These are phyloP conservation scores for Xerocomus spinulosus DNA, from an alignment of 768 basidiomycete genomes.

Conservation along the genomic window DNA sequence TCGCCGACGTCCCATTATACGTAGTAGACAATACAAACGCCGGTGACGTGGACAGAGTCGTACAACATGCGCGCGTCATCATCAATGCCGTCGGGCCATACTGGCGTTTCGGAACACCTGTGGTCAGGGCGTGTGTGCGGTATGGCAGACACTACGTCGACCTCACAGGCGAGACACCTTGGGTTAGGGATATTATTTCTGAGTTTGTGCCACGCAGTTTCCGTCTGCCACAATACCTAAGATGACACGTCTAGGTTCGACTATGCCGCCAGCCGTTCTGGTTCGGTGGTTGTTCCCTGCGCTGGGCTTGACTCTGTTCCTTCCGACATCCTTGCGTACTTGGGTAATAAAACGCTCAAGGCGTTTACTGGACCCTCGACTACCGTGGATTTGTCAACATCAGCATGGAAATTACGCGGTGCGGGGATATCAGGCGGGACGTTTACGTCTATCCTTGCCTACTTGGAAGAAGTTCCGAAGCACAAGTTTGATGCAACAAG, in stretches of 20 bases:
- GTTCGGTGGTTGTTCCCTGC: constrained; percentile 72
- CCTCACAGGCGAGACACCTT: constrained; percentile 68
- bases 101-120: constrained; percentile 64
- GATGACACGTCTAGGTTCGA: constrained; percentile 50
- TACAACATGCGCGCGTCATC: constrained; percentile 59
- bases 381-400: constrained; percentile 51
- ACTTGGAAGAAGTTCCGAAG: constrained; percentile 31
- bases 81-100: constrained; percentile 78
- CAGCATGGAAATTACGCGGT: constrained; percentile 39
- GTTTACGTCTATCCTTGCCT: constrained; percentile 33
- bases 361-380: constrained; percentile 32
- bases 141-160: constrained; percentile 84
- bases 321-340: constrained; percentile 63
- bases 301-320: constrained; percentile 79
- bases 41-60: constrained; percentile 50
- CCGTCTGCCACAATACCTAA: constrained; percentile 3
- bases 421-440: constrained; percentile 34
- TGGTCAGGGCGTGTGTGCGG: constrained; percentile 74
- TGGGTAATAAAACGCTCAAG: constrained; percentile 69
- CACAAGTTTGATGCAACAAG: constrained; percentile 27
- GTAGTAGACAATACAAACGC: constrained; percentile 57
- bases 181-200: constrained; percentile 58
- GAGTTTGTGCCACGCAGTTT: constrained; percentile 38
- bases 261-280: constrained; percentile 62
- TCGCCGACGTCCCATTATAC: constrained; percentile 43